Percentiles rank a stretch among this genome's conserved stretches.
phyloP scores from a whole-genome alignment of 306 rosid species.

The Castanea crenata region DNA sequence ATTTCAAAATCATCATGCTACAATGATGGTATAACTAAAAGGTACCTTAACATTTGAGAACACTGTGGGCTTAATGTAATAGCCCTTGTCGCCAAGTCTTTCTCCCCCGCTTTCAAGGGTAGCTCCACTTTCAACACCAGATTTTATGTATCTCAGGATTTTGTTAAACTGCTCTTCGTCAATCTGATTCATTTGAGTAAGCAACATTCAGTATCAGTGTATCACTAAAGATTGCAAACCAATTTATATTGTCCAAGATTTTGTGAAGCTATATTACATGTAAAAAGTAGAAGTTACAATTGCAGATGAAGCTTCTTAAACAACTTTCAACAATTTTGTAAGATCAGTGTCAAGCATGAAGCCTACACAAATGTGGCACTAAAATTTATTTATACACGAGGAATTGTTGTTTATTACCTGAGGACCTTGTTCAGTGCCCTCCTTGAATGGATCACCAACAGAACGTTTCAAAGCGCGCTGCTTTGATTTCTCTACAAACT shows the following conservation, averaged over 20 bases:
- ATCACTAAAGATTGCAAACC: slow-evolving; percentile 16
- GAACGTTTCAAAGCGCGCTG: slow-evolving; percentile 67
- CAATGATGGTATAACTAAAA: slow-evolving; percentile 4
- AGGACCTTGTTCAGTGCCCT: slow-evolving; percentile 91
- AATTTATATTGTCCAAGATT: neutral
- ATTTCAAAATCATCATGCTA: neutral
- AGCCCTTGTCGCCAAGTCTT: slow-evolving; percentile 71
- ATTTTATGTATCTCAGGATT: slow-evolving; percentile 62
- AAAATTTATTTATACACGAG: neutral
- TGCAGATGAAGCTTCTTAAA: neutral
- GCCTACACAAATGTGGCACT: neutral
- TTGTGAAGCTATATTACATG: neutral
- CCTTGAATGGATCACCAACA: slow-evolving; percentile 90
- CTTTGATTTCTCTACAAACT: slow-evolving; percentile 80
- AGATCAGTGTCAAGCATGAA: neutral
- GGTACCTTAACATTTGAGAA: slow-evolving; percentile 80
- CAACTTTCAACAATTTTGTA: neutral
- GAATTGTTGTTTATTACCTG: slow-evolving; percentile 54
- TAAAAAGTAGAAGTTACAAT: too few species aligned
- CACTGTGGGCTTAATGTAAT: slow-evolving; percentile 81
- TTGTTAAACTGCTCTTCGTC: slow-evolving; percentile 76
- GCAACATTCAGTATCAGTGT: slow-evolving; percentile 2
- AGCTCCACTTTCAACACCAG: slow-evolving; percentile 78
- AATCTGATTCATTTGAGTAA: slow-evolving; percentile 42
- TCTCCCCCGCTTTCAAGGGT: slow-evolving; percentile 87